phyloP scores from a whole-genome alignment of 2,329 filamentous ascomycete genomes.

The Colletotrichum sp. region DNA sequence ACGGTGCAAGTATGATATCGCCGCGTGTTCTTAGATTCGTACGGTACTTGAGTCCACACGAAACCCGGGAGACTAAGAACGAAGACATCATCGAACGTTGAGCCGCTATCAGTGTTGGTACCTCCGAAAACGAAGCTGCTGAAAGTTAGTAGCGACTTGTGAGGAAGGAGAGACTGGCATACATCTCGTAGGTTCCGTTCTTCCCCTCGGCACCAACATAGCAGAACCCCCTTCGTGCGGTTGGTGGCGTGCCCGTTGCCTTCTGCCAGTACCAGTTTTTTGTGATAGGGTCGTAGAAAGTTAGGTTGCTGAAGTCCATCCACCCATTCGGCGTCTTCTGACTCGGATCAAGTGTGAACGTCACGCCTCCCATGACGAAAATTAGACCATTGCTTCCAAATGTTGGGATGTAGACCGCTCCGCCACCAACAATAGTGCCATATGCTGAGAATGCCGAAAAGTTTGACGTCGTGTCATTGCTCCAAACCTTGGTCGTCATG shows the following conservation, averaged over 20 bases:
- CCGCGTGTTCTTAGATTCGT: neutral
- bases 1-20: constrained; percentile 3
- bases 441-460: neutral
- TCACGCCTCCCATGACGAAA: constrained; percentile 4
- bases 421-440: constrained; percentile 5
- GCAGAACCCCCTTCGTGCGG: neutral
- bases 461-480: constrained; percentile 1
- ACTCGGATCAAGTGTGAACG: neutral
- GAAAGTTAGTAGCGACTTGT: neutral
- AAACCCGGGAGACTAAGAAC: constrained; percentile 21
- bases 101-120: neutral
- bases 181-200: constrained; percentile 22
- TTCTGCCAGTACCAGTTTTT: constrained; percentile 13
- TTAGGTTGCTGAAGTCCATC: constrained; percentile 19
- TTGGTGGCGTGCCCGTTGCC: constrained; percentile 10
- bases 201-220: constrained; percentile 1
- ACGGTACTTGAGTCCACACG: constrained; percentile 15
- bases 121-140: constrained; percentile 22
- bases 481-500: constrained; percentile 9
- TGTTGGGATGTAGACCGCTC: constrained; percentile 1
- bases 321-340: neutral
- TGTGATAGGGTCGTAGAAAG: constrained; percentile 18
- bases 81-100: constrained; percentile 7
- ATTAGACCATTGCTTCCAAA: constrained; percentile 16
- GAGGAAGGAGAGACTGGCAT: neutral